phyloP scores from a whole-genome alignment of 192 early-diverging fungal species.

The Polychytrium aggregatum region DNA sequence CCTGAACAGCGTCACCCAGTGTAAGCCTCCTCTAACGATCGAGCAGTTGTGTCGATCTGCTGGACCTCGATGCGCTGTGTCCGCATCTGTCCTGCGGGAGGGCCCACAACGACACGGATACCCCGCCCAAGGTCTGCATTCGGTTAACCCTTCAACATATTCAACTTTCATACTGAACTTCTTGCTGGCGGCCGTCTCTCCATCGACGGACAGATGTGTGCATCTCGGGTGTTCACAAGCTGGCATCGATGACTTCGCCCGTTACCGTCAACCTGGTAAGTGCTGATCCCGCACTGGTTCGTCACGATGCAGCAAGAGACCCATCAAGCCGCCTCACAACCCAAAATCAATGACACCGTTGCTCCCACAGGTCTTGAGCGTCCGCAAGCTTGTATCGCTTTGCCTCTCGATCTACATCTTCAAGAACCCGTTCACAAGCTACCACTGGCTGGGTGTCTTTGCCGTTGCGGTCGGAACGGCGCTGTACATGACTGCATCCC shows the following conservation, averaged over 20 bases:
- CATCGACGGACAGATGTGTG: slow-evolving; percentile 61
- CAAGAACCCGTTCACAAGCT: slow-evolving; percentile 57
- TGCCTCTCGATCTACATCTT: slow-evolving; percentile 71
- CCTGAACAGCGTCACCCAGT: slow-evolving; percentile 65
- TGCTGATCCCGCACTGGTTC: not conserved
- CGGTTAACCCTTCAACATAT: too few species aligned
- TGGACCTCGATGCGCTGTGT: too few species aligned
- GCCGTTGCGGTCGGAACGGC: slow-evolving; percentile 72
- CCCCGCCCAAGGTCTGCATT: too few species aligned
- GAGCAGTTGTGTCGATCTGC: too few species aligned
- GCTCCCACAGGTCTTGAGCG: slow-evolving; percentile 48
- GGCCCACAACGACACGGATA: too few species aligned
- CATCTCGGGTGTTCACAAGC: slow-evolving; percentile 72
- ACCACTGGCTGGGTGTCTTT: slow-evolving; percentile 54
- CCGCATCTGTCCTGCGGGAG: too few species aligned
- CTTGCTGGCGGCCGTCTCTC: too few species aligned
- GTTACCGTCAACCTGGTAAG: slow-evolving; percentile 68
- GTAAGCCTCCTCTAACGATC: slow-evolving; percentile 49
- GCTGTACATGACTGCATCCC: slow-evolving; percentile 52
- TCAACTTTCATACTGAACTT: too few species aligned
- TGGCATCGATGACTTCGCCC: slow-evolving; percentile 66
- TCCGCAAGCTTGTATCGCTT: slow-evolving; percentile 77
- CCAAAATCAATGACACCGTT: too few species aligned
- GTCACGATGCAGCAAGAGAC: too few species aligned
- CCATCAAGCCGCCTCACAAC: too few species aligned